phyloP scores from a whole-genome alignment of 805 yeast genomes.

The Pichia eremophila region DNA sequence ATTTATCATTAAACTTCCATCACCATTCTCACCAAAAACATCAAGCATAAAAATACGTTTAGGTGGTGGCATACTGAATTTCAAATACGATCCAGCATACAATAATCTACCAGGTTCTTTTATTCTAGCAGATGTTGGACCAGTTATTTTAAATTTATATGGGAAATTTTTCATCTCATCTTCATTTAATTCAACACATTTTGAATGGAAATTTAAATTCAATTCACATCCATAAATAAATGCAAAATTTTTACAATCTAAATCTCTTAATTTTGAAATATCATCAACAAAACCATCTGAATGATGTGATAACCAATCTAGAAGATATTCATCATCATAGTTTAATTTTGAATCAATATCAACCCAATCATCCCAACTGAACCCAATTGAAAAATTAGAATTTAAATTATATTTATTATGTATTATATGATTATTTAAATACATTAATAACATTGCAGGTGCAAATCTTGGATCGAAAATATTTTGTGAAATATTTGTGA shows the following conservation, averaged over 20 bases:
- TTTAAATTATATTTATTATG: conserved; percentile 2
- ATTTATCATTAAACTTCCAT: conserved; percentile 17
- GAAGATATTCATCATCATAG: conserved; percentile 15
- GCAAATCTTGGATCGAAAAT: conserved; percentile 15
- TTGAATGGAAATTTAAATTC: conserved; percentile 10
- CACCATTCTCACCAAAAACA: conserved; percentile 7
- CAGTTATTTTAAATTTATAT: conserved; percentile 17
- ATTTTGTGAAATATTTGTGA: not conserved
- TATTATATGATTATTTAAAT: conserved; percentile 6
- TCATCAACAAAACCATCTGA: conserved; percentile 5
- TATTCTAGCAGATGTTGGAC: conserved; percentile 17
- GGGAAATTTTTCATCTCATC: conserved; percentile 8
- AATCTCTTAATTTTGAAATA: conserved; percentile 1
- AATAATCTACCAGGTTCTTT: conserved; percentile 25
- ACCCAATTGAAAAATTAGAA: conserved; percentile 15
- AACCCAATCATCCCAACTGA: conserved; percentile 26
- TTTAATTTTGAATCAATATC: conserved; percentile 17
- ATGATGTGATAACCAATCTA: conserved; percentile 10
- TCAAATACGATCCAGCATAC: conserved; percentile 28
- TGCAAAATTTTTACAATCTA: conserved; percentile 8
- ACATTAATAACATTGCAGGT: conserved; percentile 8
- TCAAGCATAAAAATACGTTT: conserved; percentile 16
- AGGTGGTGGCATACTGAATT: conserved; percentile 25
- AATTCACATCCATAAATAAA: conserved; percentile 14
- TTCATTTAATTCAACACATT: conserved; percentile 7